Conservation (phyloP, 768 basidiomycete genomes). For the Podaxis sp. region DNA sequence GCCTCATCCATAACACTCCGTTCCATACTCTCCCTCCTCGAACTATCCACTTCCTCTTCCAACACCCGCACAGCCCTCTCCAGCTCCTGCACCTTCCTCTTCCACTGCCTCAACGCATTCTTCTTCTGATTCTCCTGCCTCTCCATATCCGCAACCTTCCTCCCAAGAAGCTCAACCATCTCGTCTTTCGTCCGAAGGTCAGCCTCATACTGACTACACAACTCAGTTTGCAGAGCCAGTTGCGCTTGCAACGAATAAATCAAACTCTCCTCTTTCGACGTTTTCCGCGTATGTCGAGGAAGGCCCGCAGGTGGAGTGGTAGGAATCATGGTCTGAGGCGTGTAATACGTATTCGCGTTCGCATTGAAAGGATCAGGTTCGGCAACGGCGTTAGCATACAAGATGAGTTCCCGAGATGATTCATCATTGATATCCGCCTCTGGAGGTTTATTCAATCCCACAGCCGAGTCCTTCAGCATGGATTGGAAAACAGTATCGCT, state of each 20-base stretch:
- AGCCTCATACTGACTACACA: constrained; percentile 72
- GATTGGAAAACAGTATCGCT: constrained; percentile 65
- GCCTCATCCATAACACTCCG: constrained; percentile 82
- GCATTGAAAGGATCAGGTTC: constrained; percentile 75
- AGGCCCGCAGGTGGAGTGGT: constrained; percentile 52
- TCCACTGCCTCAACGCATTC: constrained; percentile 53
- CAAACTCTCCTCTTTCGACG: constrained; percentile 66
- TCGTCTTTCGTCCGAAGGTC: constrained; percentile 74
- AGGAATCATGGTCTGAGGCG: constrained; percentile 69
- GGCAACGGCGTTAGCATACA: constrained; percentile 33
- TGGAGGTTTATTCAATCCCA: constrained; percentile 26
- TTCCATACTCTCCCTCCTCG: constrained; percentile 76
- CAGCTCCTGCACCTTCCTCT: constrained; percentile 73
- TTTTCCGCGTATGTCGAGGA: constrained; percentile 45
- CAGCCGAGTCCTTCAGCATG: constrained; percentile 39
- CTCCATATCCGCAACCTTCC: constrained; percentile 51
- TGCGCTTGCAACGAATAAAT: constrained; percentile 75
- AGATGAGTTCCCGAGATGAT: constrained; percentile 40
- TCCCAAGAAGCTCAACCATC: constrained; percentile 55
- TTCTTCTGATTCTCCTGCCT: constrained; percentile 61
- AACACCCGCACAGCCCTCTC: constrained; percentile 61
- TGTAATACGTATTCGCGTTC: constrained; percentile 73
- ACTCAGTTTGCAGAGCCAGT: constrained; percentile 66
- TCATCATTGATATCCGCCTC: constrained; percentile 67
- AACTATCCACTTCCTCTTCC: constrained; percentile 86